A percentile compares a stretch with the other conserved stretches of the same genome.
Evolutionary conservation across 805 yeast species (phyloP).

Genomic region (Nakazawaea peltata): DNA sequence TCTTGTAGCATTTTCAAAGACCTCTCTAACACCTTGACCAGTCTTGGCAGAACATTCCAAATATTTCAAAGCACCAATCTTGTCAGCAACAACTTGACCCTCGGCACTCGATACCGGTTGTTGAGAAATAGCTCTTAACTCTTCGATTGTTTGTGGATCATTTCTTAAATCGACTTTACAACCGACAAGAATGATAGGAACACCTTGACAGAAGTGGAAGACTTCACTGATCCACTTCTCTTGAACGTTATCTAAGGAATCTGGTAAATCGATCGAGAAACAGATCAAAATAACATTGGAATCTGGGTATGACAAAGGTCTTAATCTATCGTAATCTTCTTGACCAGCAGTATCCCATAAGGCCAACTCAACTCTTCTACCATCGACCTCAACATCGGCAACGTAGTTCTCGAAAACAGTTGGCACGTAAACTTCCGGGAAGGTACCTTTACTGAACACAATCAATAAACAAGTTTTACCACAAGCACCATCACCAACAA

Average conservation of each 20-base stretch:
- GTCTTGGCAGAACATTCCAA: slow-evolving; percentile 91
- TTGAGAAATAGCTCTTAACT: slow-evolving; percentile 64
- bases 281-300: slow-evolving; percentile 87
- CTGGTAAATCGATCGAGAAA: slow-evolving; percentile 87
- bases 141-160: slow-evolving; percentile 71
- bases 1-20: slow-evolving; percentile 86
- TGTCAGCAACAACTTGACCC: slow-evolving; percentile 82
- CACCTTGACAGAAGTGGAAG: slow-evolving; percentile 88
- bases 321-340: slow-evolving; percentile 92
- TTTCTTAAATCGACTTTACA: slow-evolving; percentile 86
- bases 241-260: slow-evolving; percentile 86
- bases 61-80: slow-evolving; percentile 81
- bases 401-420: slow-evolving; percentile 97
- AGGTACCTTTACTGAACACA: slow-evolving; percentile 78
- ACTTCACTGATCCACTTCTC: slow-evolving; percentile 96
- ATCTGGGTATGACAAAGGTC: slow-evolving; percentile 89
- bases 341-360: slow-evolving; percentile 99
- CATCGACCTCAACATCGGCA: slow-evolving; percentile 89
- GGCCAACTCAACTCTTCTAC: slow-evolving; percentile 88
- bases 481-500: slow-evolving; percentile 97
- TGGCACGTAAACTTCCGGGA: slow-evolving; percentile 93
- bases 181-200: slow-evolving; percentile 87
- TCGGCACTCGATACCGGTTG: slow-evolving; percentile 76
- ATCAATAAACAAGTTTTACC: slow-evolving; percentile 91
- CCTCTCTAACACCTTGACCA: slow-evolving; percentile 88